Evolutionary conservation across 805 yeast species (phyloP).

Genomic region (Cyberlindnera mycetangii): DNA sequence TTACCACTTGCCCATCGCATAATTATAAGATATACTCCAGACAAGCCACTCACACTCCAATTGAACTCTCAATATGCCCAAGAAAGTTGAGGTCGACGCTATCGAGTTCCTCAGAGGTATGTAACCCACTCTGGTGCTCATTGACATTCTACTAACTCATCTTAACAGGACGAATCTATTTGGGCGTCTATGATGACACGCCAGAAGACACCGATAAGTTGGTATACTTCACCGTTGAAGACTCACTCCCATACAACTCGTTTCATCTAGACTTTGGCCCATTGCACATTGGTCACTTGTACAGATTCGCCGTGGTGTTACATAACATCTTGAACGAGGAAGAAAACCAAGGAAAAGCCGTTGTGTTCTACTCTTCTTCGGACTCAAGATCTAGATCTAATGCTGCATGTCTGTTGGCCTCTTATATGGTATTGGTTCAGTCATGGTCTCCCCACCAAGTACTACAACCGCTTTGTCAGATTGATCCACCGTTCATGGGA

Average conservation of each 20-base stretch:
- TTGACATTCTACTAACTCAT: background rate
- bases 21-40: background rate
- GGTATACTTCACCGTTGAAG: conserved; percentile 90
- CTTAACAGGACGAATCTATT: conserved; percentile 54
- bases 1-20: background rate
- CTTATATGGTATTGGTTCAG: conserved; percentile 93
- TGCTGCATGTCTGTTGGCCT: conserved; percentile 90
- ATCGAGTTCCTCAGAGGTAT: conserved; percentile 36
- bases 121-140: background rate
- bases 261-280: conserved; percentile 98
- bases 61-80: conserved; percentile 39
- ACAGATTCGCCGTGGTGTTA: conserved; percentile 90
- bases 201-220: conserved; percentile 75
- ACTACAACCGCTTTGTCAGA: conserved; percentile 87
- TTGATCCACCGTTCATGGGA: conserved; percentile 89
- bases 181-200: conserved; percentile 80
- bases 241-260: conserved; percentile 87
- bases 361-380: conserved; percentile 84
- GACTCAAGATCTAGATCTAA: conserved; percentile 82
- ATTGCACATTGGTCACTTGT: conserved; percentile 85
- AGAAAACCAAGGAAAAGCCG: conserved; percentile 79
- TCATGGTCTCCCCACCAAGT: conserved; percentile 99
- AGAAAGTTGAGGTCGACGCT: conserved; percentile 54
- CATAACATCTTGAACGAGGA: conserved; percentile 90
- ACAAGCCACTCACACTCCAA: background rate